Percentiles rank a stretch among this genome's conserved stretches.
Evolutionary conservation across 2,329 filamentous ascomycete species (phyloP).

Genomic region (Penicillium sumatraense): DNA sequence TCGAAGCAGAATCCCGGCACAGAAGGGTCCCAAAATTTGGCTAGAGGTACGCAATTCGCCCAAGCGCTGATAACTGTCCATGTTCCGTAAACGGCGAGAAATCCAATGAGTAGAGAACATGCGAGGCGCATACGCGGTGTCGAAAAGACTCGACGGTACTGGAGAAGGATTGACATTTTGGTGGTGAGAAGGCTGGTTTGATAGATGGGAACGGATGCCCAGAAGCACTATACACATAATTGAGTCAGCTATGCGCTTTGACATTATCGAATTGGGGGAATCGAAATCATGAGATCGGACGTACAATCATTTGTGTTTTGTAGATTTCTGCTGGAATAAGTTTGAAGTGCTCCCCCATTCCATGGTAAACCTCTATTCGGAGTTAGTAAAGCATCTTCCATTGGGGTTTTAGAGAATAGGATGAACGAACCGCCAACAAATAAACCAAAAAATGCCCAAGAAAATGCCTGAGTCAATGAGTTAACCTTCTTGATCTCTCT

Average conservation of each 20-base stretch:
- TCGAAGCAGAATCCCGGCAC: constrained; percentile 41
- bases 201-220: constrained; percentile 39
- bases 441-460: constrained; percentile 36
- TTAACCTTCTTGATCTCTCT: background rate
- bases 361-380: constrained; percentile 30
- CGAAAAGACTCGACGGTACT: constrained; percentile 42
- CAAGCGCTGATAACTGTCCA: constrained; percentile 39
- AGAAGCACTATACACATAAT: constrained; percentile 29
- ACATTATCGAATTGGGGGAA: background rate
- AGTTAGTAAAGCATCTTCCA: constrained; percentile 1
- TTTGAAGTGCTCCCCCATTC: constrained; percentile 32
- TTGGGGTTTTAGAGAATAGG: background rate
- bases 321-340: constrained; percentile 24
- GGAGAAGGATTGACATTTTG: constrained; percentile 42
- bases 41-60: constrained; percentile 36
- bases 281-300: constrained; percentile 2
- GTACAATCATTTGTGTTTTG: constrained; percentile 32
- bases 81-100: constrained; percentile 36
- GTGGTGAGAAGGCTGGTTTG: constrained; percentile 38
- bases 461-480: constrained; percentile 24
- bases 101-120: constrained; percentile 39
- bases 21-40: constrained; percentile 34
- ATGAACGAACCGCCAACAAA: constrained; percentile 33
- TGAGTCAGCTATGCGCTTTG: background rate
- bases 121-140: constrained; percentile 35